Percentiles rank a stretch among this genome's conserved stretches.
These are phyloP conservation scores for Byssoonygena ceratinophila DNA, from an alignment of 2,329 filamentous ascomycete genomes.

Conservation along the genomic window DNA sequence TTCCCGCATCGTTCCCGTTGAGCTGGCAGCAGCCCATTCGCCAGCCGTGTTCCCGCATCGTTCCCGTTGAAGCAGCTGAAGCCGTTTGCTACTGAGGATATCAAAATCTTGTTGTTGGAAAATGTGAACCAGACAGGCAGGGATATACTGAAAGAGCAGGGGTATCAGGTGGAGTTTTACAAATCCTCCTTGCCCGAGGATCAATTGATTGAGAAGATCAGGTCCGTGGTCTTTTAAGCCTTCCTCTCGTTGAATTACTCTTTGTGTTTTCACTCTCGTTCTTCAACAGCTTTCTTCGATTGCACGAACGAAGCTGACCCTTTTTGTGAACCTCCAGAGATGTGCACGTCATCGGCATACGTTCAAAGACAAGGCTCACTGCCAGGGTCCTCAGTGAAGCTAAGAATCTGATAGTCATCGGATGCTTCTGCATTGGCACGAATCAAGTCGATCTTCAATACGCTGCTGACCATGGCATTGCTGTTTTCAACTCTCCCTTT, in stretches of 20 bases:
- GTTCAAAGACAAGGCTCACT: slow-evolving; percentile 92
- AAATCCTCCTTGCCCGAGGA: slow-evolving; percentile 87
- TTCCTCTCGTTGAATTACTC: background rate
- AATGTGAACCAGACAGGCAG: slow-evolving; percentile 89
- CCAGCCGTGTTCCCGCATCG: slow-evolving; percentile 31
- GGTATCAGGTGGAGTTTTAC: slow-evolving; percentile 87
- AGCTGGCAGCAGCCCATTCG: slow-evolving; percentile 74
- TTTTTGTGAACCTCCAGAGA: slow-evolving; percentile 47
- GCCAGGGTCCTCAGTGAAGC: slow-evolving; percentile 75
- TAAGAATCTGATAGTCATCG: slow-evolving; percentile 88
- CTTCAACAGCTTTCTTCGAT: too few species aligned
- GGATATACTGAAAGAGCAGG: slow-evolving; percentile 70
- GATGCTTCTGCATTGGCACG: slow-evolving; percentile 98
- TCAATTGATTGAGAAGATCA: slow-evolving; percentile 92
- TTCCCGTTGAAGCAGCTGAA: slow-evolving; percentile 61
- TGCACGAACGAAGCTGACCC: slow-evolving; percentile 12
- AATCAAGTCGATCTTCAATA: slow-evolving; percentile 44
- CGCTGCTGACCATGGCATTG: slow-evolving; percentile 54
- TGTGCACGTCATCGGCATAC: slow-evolving; percentile 94
- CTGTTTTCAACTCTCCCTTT: slow-evolving; percentile 98
- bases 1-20: slow-evolving; percentile 19
- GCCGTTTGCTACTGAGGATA: slow-evolving; percentile 88
- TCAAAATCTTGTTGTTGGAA: slow-evolving; percentile 90
- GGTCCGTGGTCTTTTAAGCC: slow-evolving; percentile 45
- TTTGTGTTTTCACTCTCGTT: background rate